Evolutionary conservation across 768 basidiomycete genomes (phyloP).

Genomic region (Nevesoporus exiguus): DNA sequence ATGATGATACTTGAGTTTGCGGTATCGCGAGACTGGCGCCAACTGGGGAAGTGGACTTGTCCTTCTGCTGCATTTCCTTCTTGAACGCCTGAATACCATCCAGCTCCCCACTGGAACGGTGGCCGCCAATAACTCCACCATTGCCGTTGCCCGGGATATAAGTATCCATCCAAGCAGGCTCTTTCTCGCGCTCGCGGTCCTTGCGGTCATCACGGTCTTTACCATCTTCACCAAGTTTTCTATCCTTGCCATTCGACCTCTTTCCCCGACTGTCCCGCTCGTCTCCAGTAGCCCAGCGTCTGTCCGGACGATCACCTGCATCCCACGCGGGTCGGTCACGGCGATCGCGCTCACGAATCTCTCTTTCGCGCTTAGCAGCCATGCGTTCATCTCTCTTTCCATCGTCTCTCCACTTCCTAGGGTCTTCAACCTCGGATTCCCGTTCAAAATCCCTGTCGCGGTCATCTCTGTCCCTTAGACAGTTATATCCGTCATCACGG

Average conservation of each 20-base stretch:
- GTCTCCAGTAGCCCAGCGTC: constrained; percentile 58
- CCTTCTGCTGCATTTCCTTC: constrained; percentile 76
- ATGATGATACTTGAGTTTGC: constrained; percentile 22
- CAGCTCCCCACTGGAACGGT: constrained; percentile 58
- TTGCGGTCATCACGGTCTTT: constrained; percentile 49
- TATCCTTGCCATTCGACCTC: constrained; percentile 56
- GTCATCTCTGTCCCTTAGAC: constrained; percentile 35
- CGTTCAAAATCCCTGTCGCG: constrained; percentile 42
- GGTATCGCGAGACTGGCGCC: constrained; percentile 8
- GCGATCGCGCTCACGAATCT: constrained; percentile 39
- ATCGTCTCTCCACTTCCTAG: constrained; percentile 78
- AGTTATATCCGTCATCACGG: constrained; percentile 27
- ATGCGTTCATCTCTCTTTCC: constrained; percentile 77
- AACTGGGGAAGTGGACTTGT: constrained; percentile 41
- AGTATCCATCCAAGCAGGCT: constrained; percentile 92
- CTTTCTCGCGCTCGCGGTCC: constrained; percentile 68
- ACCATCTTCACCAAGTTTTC: constrained; percentile 45
- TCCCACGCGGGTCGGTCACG: constrained; percentile 51
- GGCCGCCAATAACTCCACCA: constrained; percentile 63
- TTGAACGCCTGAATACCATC: constrained; percentile 89
- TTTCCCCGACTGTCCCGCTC: constrained; percentile 67
- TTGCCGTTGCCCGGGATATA: constrained; percentile 62
- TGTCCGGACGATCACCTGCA: constrained; percentile 42
- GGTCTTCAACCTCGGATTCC: constrained; percentile 59
- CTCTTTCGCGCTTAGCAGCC: constrained; percentile 56